Percentiles rank a stretch among this genome's conserved stretches.
phyloP scores from a whole-genome alignment of 2,329 filamentous ascomycete genomes.

The Colletotrichum aenigma region DNA sequence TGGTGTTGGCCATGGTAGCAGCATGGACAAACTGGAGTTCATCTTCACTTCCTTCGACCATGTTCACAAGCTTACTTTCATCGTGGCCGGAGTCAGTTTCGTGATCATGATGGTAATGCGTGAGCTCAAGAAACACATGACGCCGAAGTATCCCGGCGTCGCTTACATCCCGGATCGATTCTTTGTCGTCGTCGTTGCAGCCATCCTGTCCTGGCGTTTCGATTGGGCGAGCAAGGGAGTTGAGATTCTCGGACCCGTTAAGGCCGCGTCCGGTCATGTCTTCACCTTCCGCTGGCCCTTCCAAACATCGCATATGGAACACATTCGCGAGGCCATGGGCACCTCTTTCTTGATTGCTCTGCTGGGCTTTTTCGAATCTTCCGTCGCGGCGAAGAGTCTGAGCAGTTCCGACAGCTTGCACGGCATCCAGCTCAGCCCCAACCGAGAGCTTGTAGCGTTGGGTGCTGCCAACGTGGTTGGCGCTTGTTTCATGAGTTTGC shows the following conservation, averaged over 20 bases:
- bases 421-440: conserved; percentile 84
- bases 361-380: conserved; percentile 98
- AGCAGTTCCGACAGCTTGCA: conserved; percentile 73
- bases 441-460: conserved; percentile 90
- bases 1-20: conserved; percentile 82
- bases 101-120: conserved; percentile 87
- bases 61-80: conserved; percentile 75
- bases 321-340: conserved; percentile 85
- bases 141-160: conserved; percentile 78
- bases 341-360: conserved; percentile 93
- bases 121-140: conserved; percentile 79
- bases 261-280: conserved; percentile 70
- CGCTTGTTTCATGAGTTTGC: conserved; percentile 89
- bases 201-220: conserved; percentile 77
- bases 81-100: conserved; percentile 81
- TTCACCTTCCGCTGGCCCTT: conserved; percentile 92
- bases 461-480: conserved; percentile 91
- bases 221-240: conserved; percentile 82
- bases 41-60: conserved; percentile 69
- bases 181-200: conserved; percentile 83
- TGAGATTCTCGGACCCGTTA: conserved; percentile 81
- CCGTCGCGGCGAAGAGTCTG: conserved; percentile 91
- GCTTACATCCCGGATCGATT: conserved; percentile 94
- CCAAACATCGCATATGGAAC: conserved; percentile 73
- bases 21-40: conserved; percentile 84